Conservation (phyloP, 2,329 filamentous ascomycete genomes). For the Penicillium crustosum region DNA sequence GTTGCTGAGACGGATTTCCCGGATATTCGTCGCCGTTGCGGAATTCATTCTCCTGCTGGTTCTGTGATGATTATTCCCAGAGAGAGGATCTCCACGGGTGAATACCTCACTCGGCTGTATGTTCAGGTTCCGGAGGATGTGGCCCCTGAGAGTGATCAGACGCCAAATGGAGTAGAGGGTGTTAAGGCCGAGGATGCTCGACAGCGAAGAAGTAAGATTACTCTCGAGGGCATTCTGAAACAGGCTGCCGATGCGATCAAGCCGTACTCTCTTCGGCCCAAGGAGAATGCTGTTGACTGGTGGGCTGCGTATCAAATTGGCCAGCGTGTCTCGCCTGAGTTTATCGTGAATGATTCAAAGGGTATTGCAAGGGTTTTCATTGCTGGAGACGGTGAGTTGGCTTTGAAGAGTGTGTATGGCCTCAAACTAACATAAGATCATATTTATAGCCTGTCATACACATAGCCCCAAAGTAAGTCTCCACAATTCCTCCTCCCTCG, state of each 20-base stretch:
- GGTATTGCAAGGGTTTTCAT: constrained; percentile 70
- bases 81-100: constrained; percentile 59
- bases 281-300: constrained; percentile 64
- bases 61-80: constrained; percentile 78
- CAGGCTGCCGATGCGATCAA: constrained; percentile 65
- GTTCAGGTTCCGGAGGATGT: constrained; percentile 40
- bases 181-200: constrained; percentile 62
- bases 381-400: constrained; percentile 58
- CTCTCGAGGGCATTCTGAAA: constrained; percentile 61
- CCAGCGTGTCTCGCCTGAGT: constrained; percentile 57
- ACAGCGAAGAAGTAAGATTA: constrained; percentile 62
- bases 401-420: not conserved
- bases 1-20: constrained; percentile 72
- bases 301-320: constrained; percentile 75
- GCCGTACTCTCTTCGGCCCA: constrained; percentile 65
- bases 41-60: constrained; percentile 70
- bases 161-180: constrained; percentile 44
- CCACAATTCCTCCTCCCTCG: not conserved
- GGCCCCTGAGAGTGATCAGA: constrained; percentile 21
- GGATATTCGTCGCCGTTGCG: constrained; percentile 76
- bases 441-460: constrained; percentile 64
- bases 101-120: constrained; percentile 70
- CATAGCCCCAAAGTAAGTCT: constrained; percentile 63
- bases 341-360: constrained; percentile 61
- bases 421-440: not conserved